A percentile compares a stretch with the other conserved stretches of the same genome.
Evolutionary conservation across 169 alveolate genomes (phyloP).

Genomic region (Cystoisospora suis): DNA sequence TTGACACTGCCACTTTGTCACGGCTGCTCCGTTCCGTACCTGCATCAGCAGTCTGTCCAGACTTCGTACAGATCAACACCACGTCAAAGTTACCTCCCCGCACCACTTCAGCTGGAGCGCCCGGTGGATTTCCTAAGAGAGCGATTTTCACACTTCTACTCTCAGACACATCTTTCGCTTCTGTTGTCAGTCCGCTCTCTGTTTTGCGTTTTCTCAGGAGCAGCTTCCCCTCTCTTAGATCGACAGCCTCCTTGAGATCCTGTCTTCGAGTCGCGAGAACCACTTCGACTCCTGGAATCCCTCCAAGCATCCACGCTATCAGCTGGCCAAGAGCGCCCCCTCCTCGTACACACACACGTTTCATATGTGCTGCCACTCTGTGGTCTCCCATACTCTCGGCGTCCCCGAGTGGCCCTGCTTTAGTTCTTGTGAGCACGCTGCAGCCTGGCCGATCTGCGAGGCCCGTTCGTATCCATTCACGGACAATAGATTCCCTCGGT

Average conservation of each 20-base stretch:
- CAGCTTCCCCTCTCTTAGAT: not conserved
- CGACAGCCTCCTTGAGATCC: constrained; percentile 10
- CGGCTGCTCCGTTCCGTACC: too few species aligned
- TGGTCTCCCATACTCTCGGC: not conserved
- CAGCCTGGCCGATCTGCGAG: not conserved
- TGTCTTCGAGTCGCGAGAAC: not conserved
- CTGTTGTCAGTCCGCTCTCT: not conserved
- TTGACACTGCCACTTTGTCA: too few species aligned
- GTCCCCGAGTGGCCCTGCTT: not conserved
- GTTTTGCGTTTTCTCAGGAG: not conserved
- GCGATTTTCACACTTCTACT: not conserved
- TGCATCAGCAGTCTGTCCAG: constrained; percentile 10
- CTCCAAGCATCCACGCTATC: constrained; percentile 57
- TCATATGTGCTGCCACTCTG: not conserved
- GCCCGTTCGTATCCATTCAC: not conserved
- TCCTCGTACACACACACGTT: constrained; percentile 59
- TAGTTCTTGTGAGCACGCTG: not conserved
- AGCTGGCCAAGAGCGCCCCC: constrained; percentile 67
- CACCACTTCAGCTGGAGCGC: not conserved
- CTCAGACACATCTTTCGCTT: not conserved
- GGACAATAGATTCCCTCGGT: not conserved
- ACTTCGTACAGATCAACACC: constrained; percentile 9
- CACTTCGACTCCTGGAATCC: constrained; percentile 27
- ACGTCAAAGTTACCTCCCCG: not conserved
- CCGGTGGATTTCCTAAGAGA: not conserved